Percentiles rank a stretch among this genome's conserved stretches.
These are phyloP conservation scores for Cyberlindnera petersonii DNA, from an alignment of 805 yeast species.

Conservation along the genomic window DNA sequence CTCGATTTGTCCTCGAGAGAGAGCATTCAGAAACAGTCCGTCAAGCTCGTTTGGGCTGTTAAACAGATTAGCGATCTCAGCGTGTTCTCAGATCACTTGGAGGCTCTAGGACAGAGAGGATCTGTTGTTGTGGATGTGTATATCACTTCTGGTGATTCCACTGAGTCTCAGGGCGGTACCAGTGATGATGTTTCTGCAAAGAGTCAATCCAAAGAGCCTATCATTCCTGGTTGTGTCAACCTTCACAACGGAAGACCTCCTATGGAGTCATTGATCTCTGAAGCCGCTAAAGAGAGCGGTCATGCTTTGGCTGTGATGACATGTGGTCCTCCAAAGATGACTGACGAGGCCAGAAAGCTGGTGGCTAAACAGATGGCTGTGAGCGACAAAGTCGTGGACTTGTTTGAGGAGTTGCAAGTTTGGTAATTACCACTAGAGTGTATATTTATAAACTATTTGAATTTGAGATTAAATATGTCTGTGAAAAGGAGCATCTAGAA, in stretches of 20 bases:
- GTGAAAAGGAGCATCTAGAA: too few species aligned
- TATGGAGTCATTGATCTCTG: slow-evolving; percentile 34
- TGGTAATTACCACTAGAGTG: slow-evolving; percentile 42
- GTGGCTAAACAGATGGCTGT: slow-evolving; percentile 40
- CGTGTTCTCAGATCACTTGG: slow-evolving; percentile 46
- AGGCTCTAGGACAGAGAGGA: slow-evolving; percentile 19
- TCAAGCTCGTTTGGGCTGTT: slow-evolving; percentile 61
- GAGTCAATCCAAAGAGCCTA: background rate
- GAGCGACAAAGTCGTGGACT: slow-evolving; percentile 52
- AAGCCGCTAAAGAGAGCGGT: slow-evolving; percentile 32
- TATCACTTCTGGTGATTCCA: slow-evolving; percentile 27
- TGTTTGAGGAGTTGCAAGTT: slow-evolving; percentile 68
- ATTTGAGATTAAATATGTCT: background rate
- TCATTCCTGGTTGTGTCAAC: background rate
- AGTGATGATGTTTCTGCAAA: slow-evolving; percentile 16
- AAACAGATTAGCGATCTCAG: slow-evolving; percentile 45
- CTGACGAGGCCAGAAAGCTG: slow-evolving; percentile 47
- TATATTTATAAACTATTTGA: background rate
- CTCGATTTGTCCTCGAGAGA: slow-evolving; percentile 26
- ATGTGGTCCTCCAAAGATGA: slow-evolving; percentile 62
- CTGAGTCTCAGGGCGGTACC: background rate
- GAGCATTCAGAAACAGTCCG: slow-evolving; percentile 28
- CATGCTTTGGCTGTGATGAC: slow-evolving; percentile 48
- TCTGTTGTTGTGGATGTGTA: slow-evolving; percentile 33
- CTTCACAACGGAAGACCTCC: slow-evolving; percentile 45